Evolutionary conservation across 139 green algal genomes (phyloP).

Genomic region (Nannochloris sp.): DNA sequence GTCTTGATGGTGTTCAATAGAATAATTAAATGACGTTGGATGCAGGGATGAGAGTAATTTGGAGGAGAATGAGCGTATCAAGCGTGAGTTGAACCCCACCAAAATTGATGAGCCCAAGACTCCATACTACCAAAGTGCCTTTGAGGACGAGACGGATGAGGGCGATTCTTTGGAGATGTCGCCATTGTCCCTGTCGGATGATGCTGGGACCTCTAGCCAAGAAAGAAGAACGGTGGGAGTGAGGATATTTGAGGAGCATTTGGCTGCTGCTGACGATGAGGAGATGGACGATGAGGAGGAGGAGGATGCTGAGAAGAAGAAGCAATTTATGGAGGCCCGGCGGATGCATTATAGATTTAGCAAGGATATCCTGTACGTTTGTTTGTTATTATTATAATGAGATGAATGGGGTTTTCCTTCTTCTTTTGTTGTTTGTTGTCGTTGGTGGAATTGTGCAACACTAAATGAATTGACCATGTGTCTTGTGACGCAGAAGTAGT

Average conservation of each 20-base stretch:
- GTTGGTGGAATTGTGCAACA: too few relatives aligned
- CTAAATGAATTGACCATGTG: too few relatives aligned
- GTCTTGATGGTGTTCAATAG: background rate
- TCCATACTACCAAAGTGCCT: conserved; percentile 24
- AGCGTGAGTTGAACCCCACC: conserved; percentile 29
- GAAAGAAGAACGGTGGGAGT: background rate
- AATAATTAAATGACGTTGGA: background rate
- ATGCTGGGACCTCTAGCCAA: background rate
- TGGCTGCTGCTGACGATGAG: background rate
- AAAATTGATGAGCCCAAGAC: conserved; percentile 43
- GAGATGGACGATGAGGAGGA: conserved; percentile 8
- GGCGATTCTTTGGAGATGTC: background rate
- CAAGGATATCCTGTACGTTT: conserved; percentile 7
- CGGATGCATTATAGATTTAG: conserved; percentile 31
- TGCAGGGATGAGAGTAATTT: conserved; percentile 36
- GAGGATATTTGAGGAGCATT: background rate
- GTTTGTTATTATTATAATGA: too few relatives aligned
- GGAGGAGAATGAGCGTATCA: conserved; percentile 38
- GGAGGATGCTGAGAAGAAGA: conserved; percentile 22
- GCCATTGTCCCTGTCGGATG: background rate
- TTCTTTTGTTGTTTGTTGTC: too few relatives aligned
- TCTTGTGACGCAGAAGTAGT: too few relatives aligned
- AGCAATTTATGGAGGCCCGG: conserved; percentile 24
- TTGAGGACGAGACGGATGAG: conserved; percentile 25
- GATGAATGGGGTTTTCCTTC: too few relatives aligned